Base-by-base conservation (phyloP, 2,329 filamentous ascomycete species). In the Diaporthe humulicola region DNA sequence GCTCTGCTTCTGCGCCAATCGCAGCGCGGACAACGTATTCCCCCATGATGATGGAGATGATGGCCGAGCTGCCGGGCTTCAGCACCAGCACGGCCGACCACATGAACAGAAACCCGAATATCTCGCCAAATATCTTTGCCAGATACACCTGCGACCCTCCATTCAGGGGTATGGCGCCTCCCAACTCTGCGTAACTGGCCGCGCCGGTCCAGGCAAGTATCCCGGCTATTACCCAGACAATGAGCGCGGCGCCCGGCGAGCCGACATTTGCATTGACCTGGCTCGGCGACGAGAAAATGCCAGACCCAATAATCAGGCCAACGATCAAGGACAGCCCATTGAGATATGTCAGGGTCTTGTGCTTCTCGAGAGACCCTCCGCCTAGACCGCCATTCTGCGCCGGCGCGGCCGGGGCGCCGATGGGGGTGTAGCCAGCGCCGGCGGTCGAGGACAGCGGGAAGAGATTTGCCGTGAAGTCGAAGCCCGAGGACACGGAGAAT, bases 41-140 rank as follows among this genome's bases (percentile, higher is more conserved):
- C 57, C 97, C 97, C 88, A 98, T 98, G 80, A 99, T 98, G 78
- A 99, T 98, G 78, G 96, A 90, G 77, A 99, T 95, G 81, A 99
- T 99, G 76, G 97, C 97, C 14, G 95, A 93, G 52, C 94, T 94
- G 3, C 97, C 97, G 0, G 97, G 97, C 85, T 98, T 98, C 76
- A 99, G 87, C 17, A 99, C 97, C 75, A 97, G 90, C 22, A 98
- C 95, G 0, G 97, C 96, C 70, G 95, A 95, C 97, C 97, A 99
- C 2, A 96, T 97, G 84, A 98, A 99, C 45, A 98, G 87, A 81
- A 99, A 99, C 0, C 97, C 97, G 1, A 92, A 91, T 80, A 98
- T 87, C 85, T 99, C 97, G 71, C 96, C 96, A 83, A 98, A 98
- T 75, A 98, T 99, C 85, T 98, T 98, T 78, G 95, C 93, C 57